Conservation (phyloP, 768 basidiomycete genomes). For the Cystobasidium onofrii region DNA sequence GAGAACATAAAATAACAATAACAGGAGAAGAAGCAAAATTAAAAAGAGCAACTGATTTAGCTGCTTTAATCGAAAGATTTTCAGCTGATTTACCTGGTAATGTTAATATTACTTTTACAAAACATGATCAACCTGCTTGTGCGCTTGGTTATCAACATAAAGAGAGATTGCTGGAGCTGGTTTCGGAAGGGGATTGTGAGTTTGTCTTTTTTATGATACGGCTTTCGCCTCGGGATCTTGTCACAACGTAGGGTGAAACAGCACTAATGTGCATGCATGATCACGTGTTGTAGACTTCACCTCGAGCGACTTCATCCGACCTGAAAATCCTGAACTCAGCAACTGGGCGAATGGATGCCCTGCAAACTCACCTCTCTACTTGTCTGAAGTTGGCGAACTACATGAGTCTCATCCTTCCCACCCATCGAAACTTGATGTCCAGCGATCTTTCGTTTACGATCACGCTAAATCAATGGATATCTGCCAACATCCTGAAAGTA, state of each 20-base stretch:
- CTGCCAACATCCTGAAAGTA: slow-evolving; percentile 46
- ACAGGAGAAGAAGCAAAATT: slow-evolving; percentile 38
- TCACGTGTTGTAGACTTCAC: slow-evolving; percentile 34
- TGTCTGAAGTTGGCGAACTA: slow-evolving; percentile 29
- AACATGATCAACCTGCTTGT: slow-evolving; percentile 41
- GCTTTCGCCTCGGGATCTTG: neutral
- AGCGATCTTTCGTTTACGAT: slow-evolving; percentile 45
- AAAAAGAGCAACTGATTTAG: slow-evolving; percentile 41
- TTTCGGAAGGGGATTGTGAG: slow-evolving; percentile 40
- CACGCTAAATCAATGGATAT: slow-evolving; percentile 44
- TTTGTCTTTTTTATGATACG: neutral
- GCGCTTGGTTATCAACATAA: slow-evolving; percentile 40
- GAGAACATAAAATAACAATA: slow-evolving; percentile 22
- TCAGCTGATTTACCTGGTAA: slow-evolving; percentile 35
- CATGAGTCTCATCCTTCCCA: slow-evolving; percentile 22
- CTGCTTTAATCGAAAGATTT: slow-evolving; percentile 37
- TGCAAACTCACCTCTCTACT: slow-evolving; percentile 40
- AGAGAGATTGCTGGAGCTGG: slow-evolving; percentile 40
- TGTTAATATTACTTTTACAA: slow-evolving; percentile 41
- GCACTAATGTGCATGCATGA: neutral
- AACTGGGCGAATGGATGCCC: slow-evolving; percentile 43
- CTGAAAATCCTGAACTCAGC: slow-evolving; percentile 33
- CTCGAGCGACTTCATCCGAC: slow-evolving; percentile 36
- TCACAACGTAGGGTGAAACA: neutral
- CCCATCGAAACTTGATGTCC: slow-evolving; percentile 14